Evolutionary conservation across 495 filamentous ascomycete genomes (phyloP).

Genomic region (Penicillium roqueforti): DNA sequence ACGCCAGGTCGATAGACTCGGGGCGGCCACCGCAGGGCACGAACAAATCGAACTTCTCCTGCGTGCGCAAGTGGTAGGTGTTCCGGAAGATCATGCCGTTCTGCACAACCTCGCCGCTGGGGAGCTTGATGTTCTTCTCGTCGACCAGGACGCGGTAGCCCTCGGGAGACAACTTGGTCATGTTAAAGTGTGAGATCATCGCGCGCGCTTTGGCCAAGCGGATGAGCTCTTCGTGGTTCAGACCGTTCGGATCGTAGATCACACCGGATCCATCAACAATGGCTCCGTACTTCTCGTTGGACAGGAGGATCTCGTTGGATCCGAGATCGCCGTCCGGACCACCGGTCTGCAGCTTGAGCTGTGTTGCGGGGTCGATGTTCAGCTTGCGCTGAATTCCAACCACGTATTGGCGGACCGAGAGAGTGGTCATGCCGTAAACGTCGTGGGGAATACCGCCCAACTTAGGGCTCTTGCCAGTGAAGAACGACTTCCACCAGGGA

Average conservation of each 20-base stretch:
- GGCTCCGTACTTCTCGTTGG: slow-evolving; percentile 88
- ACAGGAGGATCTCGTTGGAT: slow-evolving; percentile 94
- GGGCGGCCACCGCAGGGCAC: slow-evolving; percentile 96
- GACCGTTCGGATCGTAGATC: slow-evolving; percentile 84
- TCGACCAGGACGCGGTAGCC: slow-evolving; percentile 94
- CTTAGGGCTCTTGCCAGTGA: slow-evolving; percentile 95
- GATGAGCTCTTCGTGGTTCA: slow-evolving; percentile 77
- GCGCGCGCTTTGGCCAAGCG: slow-evolving; percentile 79
- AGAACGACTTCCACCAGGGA: slow-evolving; percentile 99
- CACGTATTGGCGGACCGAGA: slow-evolving; percentile 93
- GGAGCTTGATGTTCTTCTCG: slow-evolving; percentile 79
- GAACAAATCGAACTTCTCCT: slow-evolving; percentile 75
- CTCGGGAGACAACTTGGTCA: slow-evolving; percentile 75
- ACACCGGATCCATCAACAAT: slow-evolving; percentile 96
- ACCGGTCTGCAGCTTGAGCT: slow-evolving; percentile 94
- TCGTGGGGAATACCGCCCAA: slow-evolving; percentile 97
- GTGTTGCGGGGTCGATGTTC: slow-evolving; percentile 73
- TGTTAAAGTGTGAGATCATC: slow-evolving; percentile 88
- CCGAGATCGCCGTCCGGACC: slow-evolving; percentile 95
- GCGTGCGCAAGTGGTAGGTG: slow-evolving; percentile 83
- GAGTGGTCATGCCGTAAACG: slow-evolving; percentile 92
- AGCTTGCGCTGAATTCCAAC: slow-evolving; percentile 96
- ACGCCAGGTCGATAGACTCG: slow-evolving; percentile 90
- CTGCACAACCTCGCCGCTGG: slow-evolving; percentile 76
- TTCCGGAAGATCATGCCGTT: slow-evolving; percentile 97